Percentiles rank a stretch among this genome's conserved stretches.
phyloP scores from a whole-genome alignment of 1,284 basidiomycete genomes.

The Athelia sp. region DNA sequence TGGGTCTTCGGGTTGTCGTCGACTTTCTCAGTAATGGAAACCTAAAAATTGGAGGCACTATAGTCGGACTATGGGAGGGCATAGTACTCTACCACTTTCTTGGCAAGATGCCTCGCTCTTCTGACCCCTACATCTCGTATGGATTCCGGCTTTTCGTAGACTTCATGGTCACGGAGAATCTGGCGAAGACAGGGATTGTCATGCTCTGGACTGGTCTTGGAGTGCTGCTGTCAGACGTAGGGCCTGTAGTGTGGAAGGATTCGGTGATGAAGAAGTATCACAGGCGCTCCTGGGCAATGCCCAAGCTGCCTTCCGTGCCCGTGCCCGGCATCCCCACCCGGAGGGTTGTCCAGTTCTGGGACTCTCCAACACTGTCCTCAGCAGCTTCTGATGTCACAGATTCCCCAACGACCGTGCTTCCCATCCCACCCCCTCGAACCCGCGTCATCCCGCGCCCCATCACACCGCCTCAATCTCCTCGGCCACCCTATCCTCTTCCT shows the following conservation, averaged over 20 bases:
- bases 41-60: constrained; percentile 40
- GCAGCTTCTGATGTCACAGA: not conserved
- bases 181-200: constrained; percentile 51
- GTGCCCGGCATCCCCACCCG: not conserved
- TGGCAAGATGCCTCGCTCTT: constrained; percentile 51
- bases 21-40: constrained; percentile 45
- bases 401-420: not conserved
- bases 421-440: not conserved
- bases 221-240: constrained; percentile 62
- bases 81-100: constrained; percentile 67
- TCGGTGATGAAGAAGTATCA: not conserved
- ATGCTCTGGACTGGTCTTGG: constrained; percentile 64
- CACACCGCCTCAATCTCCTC: not conserved
- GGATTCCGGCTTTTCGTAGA: constrained; percentile 64
- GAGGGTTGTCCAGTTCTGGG: not conserved
- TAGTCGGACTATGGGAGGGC: constrained; percentile 73
- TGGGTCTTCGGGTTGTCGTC: constrained; percentile 44
- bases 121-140: constrained; percentile 61
- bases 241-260: constrained; percentile 30
- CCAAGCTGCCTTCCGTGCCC: not conserved
- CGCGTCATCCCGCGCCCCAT: not conserved
- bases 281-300: not conserved
- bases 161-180: constrained; percentile 56
- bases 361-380: not conserved
- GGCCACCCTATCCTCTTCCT: not conserved